Conservation (phyloP, 257 asterid genomes). For the Schizonepeta tenuifolia region DNA sequence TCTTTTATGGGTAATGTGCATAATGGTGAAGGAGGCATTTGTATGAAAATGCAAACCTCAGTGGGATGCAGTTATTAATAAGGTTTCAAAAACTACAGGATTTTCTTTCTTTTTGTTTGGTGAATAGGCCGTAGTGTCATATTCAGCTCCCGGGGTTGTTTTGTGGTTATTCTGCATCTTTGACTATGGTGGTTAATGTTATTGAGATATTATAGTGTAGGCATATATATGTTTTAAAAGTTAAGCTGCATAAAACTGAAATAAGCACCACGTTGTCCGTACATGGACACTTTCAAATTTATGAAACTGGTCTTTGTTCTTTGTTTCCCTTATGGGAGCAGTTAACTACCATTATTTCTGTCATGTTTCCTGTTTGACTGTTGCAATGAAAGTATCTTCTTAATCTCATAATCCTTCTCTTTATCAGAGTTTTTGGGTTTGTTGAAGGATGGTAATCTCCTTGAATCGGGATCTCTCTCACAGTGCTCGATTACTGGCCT, state of each 20-base stretch:
- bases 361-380: not conserved
- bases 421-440: not conserved
- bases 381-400: conserved; percentile 21
- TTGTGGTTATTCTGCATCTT: not conserved
- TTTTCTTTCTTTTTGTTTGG: conserved; percentile 4
- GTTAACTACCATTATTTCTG: not conserved
- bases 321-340: conserved; percentile 10
- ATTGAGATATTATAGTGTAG: not conserved
- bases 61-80: not conserved
- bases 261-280: conserved; percentile 4
- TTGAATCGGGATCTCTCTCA: not conserved
- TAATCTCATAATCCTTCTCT: conserved; percentile 8
- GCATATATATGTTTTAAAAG: not conserved
- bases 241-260: conserved; percentile 23
- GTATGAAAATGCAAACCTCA: not conserved
- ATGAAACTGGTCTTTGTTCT: conserved; percentile 18
- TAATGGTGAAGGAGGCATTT: not conserved
- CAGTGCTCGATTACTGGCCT: not conserved
- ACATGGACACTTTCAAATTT: conserved; percentile 21
- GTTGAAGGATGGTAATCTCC: conserved; percentile 18
- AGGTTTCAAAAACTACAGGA: not conserved
- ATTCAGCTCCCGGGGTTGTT: not conserved
- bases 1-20: not conserved
- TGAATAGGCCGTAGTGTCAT: not conserved
- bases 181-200: conserved; percentile 19